Evolutionary conservation across 805 yeast genomes (phyloP).

Genomic region (Priceomyces melissophilus): DNA sequence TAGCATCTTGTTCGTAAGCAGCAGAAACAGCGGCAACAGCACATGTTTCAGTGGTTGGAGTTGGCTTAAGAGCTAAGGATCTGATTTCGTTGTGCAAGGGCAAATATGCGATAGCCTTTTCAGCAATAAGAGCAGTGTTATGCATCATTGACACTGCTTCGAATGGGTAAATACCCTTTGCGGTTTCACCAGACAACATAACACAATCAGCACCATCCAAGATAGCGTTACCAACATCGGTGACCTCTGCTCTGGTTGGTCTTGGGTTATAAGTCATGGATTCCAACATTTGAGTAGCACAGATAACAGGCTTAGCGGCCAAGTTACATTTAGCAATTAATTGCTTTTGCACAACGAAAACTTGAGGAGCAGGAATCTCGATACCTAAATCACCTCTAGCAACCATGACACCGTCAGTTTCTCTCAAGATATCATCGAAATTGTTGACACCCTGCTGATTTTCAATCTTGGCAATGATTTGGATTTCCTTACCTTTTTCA

Average conservation of each 20-base stretch:
- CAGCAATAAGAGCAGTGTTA: conserved; percentile 94
- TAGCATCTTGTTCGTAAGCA: conserved; percentile 92
- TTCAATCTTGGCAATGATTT: conserved; percentile 96
- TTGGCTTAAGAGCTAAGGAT: conserved; percentile 80
- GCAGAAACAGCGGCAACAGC: conserved; percentile 97
- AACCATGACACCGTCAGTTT: conserved; percentile 99
- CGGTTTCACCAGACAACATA: conserved; percentile 99
- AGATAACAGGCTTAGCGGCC: conserved; percentile 98
- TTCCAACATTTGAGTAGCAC: conserved; percentile 99
- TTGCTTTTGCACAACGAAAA: conserved; percentile 97
- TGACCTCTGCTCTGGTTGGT: conserved; percentile 99
- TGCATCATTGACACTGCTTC: conserved; percentile 99
- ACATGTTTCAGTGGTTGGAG: conserved; percentile 92
- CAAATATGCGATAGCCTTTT: conserved; percentile 90
- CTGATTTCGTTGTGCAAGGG: conserved; percentile 84
- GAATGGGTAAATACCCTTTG: conserved; percentile 97
- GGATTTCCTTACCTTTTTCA: conserved; percentile 93
- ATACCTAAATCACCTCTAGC: conserved; percentile 99
- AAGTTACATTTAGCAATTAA: conserved; percentile 98
- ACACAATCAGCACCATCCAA: conserved; percentile 99
- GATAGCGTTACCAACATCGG: conserved; percentile 98
- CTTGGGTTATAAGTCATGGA: conserved; percentile 99
- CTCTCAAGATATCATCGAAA: conserved; percentile 91
- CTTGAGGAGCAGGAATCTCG: conserved; percentile 99
- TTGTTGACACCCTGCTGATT: conserved; percentile 99